phyloP scores from a whole-genome alignment of 1,284 basidiomycete genomes.

The Sanghuangporus sanghuang region DNA sequence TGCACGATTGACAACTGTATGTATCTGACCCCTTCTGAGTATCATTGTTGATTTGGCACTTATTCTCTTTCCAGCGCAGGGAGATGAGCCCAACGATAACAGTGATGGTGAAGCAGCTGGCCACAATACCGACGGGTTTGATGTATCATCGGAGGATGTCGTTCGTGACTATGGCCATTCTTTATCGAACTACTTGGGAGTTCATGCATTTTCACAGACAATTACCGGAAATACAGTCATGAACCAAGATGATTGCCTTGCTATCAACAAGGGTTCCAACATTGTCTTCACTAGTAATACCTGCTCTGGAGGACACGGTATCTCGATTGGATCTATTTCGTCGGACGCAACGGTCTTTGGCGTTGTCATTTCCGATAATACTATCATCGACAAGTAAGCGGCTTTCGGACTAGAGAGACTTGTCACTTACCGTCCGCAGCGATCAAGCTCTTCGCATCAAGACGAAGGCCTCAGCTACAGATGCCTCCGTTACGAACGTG shows the following conservation, averaged over 20 bases:
- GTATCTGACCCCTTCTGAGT: background rate
- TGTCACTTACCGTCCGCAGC: slow-evolving; percentile 22
- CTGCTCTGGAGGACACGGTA: slow-evolving; percentile 54
- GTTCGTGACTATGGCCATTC: slow-evolving; percentile 9
- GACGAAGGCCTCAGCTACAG: slow-evolving; percentile 33
- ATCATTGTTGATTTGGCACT: background rate
- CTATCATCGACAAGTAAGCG: slow-evolving; percentile 36
- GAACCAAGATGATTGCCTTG: slow-evolving; percentile 55
- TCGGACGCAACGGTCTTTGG: slow-evolving; percentile 41
- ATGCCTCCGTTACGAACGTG: slow-evolving; percentile 36
- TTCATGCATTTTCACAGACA: slow-evolving; percentile 9
- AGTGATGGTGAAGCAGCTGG: slow-evolving; percentile 38
- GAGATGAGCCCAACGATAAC: slow-evolving; percentile 37
- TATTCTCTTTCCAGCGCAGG: slow-evolving; percentile 24
- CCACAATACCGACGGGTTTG: slow-evolving; percentile 33
- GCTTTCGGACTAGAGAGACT: background rate
- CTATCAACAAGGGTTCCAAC: slow-evolving; percentile 52
- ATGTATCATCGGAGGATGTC: slow-evolving; percentile 38
- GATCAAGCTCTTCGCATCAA: slow-evolving; percentile 45
- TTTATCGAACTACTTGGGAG: background rate
- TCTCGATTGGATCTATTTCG: slow-evolving; percentile 53
- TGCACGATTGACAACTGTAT: slow-evolving; percentile 21
- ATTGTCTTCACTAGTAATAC: slow-evolving; percentile 49
- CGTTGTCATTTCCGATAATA: slow-evolving; percentile 44
- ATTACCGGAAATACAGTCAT: slow-evolving; percentile 19